Evolutionary conservation across 2,329 filamentous ascomycete species (phyloP), one percentile per base, ranked within the genome.

Genomic region (Zelopaecilomyces penicillatus): DNA sequence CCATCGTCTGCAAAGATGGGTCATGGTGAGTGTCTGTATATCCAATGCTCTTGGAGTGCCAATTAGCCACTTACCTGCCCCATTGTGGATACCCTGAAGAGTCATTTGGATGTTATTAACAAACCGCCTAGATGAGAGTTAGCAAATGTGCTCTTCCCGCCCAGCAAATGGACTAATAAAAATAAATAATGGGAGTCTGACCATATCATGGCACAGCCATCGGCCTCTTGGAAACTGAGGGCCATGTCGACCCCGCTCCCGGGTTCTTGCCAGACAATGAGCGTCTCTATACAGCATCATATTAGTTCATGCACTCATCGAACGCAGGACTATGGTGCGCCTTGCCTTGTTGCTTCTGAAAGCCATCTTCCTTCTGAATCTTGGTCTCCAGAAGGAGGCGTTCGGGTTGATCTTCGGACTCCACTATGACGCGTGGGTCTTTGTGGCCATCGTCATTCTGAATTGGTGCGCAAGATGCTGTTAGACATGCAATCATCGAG

Each of bases 201-300:
- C 93, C 93, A 98, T 64, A 98, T 95, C 51, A 82, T 75, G 19
- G 86, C 80, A 66, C 93, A 98, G 38, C 91, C 93, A 54, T 97
- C 93, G 3, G 90, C 85, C 69, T 98, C 93, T 65, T 98, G 93
- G 60, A 98, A 98, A 63, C 90, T 96, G 51, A 98, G 76, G 37
- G 93, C 93, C 93, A 98, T 97, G 62, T 98, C 93, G 45, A 90
- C 82, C 47, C 85, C 85, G 68, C 83, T 93, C 48, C 63, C 67
- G 4, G 82, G 79, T 62, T 97, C 93, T 34, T 91, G 96, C 93
- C 93, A 98, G 49, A 98, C 90, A 50, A 98, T 97, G 49, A 98
- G 78, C 4, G 93, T 98, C 65, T 97, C 91, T 94, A 65, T 36
- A 57, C 19, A 19, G 57, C 56, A 49, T 59, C 53, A 50, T 48